Percentiles rank a stretch among this genome's conserved stretches.
Conservation (phyloP, 495 filamentous ascomycete species). For the Lasiosphaeria hispida region DNA sequence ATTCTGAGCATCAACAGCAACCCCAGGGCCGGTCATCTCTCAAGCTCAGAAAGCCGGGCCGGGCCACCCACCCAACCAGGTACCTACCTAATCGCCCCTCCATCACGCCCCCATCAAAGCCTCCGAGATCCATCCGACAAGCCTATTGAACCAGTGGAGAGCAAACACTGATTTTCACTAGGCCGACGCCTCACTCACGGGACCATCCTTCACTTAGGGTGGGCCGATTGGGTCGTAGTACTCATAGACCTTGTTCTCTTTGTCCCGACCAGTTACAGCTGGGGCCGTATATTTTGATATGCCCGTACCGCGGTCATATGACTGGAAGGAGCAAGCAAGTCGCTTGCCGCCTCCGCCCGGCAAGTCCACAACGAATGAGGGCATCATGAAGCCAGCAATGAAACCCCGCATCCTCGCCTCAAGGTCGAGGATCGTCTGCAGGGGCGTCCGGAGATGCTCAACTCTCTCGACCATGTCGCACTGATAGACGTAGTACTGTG, state of each 20-base stretch:
- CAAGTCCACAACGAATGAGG: constrained; percentile 59
- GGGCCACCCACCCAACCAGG: too few species aligned
- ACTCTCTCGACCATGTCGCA: constrained; percentile 56
- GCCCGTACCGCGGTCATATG: constrained; percentile 51
- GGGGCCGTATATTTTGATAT: constrained; percentile 53
- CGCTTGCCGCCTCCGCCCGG: constrained; percentile 61
- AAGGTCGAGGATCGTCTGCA: constrained; percentile 54
- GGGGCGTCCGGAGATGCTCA: constrained; percentile 60
- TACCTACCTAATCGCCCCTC: too few species aligned
- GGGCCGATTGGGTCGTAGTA: constrained; percentile 54
- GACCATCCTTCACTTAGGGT: not conserved
- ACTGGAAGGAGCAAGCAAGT: constrained; percentile 47
- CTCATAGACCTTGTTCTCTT: constrained; percentile 49
- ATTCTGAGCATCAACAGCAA: not conserved
- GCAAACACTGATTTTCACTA: not conserved
- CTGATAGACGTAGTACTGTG: constrained; percentile 58
- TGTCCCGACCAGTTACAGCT: constrained; percentile 44
- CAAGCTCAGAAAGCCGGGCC: too few species aligned
- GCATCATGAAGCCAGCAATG: constrained; percentile 59
- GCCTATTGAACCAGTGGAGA: too few species aligned
- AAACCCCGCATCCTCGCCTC: constrained; percentile 54
- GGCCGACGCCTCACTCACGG: not conserved
- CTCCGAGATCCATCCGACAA: too few species aligned
- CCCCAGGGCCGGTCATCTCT: too few species aligned
- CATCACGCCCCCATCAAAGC: too few species aligned